Conservation (phyloP, 805 yeast genomes). For the Blastobotrys chiropterorum region DNA sequence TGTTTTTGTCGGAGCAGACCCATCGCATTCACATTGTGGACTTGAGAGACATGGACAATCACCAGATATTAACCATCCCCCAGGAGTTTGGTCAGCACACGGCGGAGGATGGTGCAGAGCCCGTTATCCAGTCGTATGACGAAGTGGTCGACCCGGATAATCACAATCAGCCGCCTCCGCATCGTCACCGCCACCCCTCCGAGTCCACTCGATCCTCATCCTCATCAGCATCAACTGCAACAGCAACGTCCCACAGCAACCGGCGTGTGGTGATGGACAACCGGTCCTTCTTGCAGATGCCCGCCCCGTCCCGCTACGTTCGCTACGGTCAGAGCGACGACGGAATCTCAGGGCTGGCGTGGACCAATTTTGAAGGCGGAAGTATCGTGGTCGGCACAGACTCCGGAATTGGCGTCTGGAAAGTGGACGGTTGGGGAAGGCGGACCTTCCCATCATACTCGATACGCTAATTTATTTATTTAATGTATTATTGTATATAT, state of each 20-base stretch:
- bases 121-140: conserved; percentile 3
- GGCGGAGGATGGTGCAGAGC: neutral
- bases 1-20: conserved; percentile 75
- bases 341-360: conserved; percentile 58
- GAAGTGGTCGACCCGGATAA: neutral
- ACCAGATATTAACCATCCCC: conserved; percentile 55
- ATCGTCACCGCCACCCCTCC: neutral
- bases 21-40: conserved; percentile 85
- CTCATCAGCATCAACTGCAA: conserved; percentile 3
- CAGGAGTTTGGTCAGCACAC: conserved; percentile 7
- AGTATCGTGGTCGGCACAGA: conserved; percentile 57
- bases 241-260: neutral
- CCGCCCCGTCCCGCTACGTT: neutral
- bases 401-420: conserved; percentile 65
- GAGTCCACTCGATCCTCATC: neutral
- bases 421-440: conserved; percentile 39
- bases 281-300: neutral
- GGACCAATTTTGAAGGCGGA: conserved; percentile 46
- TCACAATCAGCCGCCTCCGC: neutral
- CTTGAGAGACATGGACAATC: conserved; percentile 63
- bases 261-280: neutral
- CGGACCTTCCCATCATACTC: conserved; percentile 24
- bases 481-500: neutral
- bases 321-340: conserved; percentile 28
- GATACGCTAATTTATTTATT: conserved; percentile 15